These are phyloP conservation scores for Atkinsonella texensis DNA, from an alignment of 2,329 filamentous ascomycete genomes.

Conservation along the genomic window DNA sequence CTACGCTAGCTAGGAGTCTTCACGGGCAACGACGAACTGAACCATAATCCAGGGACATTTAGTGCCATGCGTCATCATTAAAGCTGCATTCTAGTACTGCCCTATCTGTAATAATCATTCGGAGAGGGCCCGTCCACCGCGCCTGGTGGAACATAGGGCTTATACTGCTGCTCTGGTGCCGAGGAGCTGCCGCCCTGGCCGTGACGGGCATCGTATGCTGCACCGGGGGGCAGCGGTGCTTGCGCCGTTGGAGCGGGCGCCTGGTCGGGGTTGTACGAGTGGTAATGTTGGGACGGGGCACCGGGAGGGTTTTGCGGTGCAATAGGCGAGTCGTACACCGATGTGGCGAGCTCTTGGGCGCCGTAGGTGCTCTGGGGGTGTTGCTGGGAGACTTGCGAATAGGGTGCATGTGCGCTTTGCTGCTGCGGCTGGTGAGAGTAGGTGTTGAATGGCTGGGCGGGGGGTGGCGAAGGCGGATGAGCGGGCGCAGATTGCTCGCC, in stretches of 20 bases:
- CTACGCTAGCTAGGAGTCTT: too few relatives aligned
- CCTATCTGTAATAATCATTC: conserved; percentile 45
- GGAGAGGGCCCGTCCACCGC: conserved; percentile 38
- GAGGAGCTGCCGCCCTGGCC: conserved; percentile 20
- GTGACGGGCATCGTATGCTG: conserved; percentile 37
- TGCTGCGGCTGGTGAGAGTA: conserved; percentile 29
- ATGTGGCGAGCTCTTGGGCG: conserved; percentile 67
- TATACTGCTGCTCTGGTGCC: conserved; percentile 39
- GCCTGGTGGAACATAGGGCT: conserved; percentile 43
- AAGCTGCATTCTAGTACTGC: neutral
- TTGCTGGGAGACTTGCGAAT: conserved; percentile 34
- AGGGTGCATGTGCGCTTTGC: conserved; percentile 18
- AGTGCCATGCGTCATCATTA: neutral
- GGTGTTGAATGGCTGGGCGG: conserved; percentile 25
- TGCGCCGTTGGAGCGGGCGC: conserved; percentile 27
- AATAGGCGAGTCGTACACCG: conserved; percentile 64
- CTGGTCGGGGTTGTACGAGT: conserved; percentile 26
- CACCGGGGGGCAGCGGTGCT: conserved; percentile 27
- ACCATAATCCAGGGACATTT: too few relatives aligned
- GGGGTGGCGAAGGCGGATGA: conserved; percentile 39
- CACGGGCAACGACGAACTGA: too few relatives aligned
- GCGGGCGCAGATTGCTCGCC: conserved; percentile 14
- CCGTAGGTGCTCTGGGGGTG: conserved; percentile 58
- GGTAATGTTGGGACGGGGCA: conserved; percentile 24
- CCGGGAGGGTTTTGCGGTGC: conserved; percentile 34